Percentiles rank a stretch among this genome's conserved stretches.
These are phyloP conservation scores for Alternaria conjuncta DNA, from an alignment of 2,329 filamentous ascomycete genomes.

Conservation along the genomic window DNA sequence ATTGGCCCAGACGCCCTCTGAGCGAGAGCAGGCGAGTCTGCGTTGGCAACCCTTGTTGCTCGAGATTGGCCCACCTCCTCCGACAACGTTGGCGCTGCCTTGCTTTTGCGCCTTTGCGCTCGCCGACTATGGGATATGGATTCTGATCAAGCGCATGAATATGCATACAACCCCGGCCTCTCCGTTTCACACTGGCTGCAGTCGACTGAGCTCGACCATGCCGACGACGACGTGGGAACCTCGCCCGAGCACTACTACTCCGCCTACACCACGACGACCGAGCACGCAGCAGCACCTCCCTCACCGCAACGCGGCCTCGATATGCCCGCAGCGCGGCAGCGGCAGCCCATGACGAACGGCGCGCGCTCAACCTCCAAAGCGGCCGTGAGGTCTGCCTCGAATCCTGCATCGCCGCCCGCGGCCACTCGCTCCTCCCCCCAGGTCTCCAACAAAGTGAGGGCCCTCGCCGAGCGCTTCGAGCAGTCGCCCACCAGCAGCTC, in stretches of 20 bases:
- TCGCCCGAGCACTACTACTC: conserved; percentile 41
- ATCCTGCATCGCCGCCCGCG: conserved; percentile 36
- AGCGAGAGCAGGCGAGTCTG: conserved; percentile 1
- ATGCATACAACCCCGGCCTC: conserved; percentile 18
- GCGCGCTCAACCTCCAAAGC: conserved; percentile 33
- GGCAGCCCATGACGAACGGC: conserved; percentile 38
- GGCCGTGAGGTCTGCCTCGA: conserved; percentile 39
- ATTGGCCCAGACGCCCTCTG: conserved; percentile 3
- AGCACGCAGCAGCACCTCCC: conserved; percentile 13
- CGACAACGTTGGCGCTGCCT: conserved; percentile 17
- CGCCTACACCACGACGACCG: conserved; percentile 25
- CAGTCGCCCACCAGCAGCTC: conserved; percentile 36
- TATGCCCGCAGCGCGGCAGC: conserved; percentile 26
- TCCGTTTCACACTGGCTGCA: conserved; percentile 39
- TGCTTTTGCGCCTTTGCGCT: conserved; percentile 14
- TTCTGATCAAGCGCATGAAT: conserved; percentile 17
- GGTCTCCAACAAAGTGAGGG: conserved; percentile 44
- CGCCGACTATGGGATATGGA: conserved; percentile 22
- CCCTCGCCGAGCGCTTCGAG: conserved; percentile 47
- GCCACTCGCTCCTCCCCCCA: conserved; percentile 28
- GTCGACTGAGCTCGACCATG: conserved; percentile 33
- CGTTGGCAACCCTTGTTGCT: conserved; percentile 11
- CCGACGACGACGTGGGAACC: conserved; percentile 26
- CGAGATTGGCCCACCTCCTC: conserved; percentile 13
- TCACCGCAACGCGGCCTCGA: conserved; percentile 22